Evolutionary conservation across 176 grass and related monocot species (phyloP).

Genomic region (Zoysia pacifica): DNA sequence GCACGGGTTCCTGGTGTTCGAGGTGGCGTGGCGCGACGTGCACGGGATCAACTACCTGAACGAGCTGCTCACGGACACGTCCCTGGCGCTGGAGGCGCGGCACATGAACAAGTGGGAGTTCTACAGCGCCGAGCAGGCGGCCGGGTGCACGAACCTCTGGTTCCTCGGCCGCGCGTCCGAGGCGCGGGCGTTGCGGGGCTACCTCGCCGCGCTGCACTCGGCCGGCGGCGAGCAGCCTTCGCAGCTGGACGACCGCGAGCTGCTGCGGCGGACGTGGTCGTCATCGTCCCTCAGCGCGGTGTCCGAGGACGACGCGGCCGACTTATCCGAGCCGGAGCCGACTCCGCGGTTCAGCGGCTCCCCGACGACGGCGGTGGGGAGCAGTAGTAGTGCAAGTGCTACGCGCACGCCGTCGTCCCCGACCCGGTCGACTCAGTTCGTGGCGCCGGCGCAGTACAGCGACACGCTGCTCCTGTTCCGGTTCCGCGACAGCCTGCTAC

Average conservation of each 20-base stretch:
- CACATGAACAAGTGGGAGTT: conserved; percentile 98
- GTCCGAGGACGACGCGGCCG: conserved; percentile 31
- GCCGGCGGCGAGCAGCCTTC: background rate
- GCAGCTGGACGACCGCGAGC: background rate
- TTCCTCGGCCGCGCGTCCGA: conserved; percentile 53
- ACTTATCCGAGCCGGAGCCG: background rate
- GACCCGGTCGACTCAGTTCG: background rate
- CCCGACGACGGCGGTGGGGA: background rate
- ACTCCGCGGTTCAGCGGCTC: background rate
- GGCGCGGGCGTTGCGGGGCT: conserved; percentile 43
- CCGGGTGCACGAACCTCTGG: conserved; percentile 51
- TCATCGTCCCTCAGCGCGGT: conserved; percentile 14
- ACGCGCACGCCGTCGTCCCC: no score
- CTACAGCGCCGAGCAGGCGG: conserved; percentile 71
- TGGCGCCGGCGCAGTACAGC: conserved; percentile 48
- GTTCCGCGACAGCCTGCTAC: conserved; percentile 61
- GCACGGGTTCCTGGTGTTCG: conserved; percentile 89
- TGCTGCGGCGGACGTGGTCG: conserved; percentile 14
- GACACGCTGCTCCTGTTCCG: conserved; percentile 67
- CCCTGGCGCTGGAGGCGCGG: conserved; percentile 75
- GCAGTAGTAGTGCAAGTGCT: no score
- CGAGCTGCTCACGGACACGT: conserved; percentile 82
- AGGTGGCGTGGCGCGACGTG: conserved; percentile 82
- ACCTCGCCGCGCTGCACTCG: conserved; percentile 40
- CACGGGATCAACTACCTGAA: conserved; percentile 95